Percentiles rank a stretch among this genome's conserved stretches.
These are phyloP conservation scores for Striga hermonthica DNA, from an alignment of 305 asterid genomes.

Conservation along the genomic window DNA sequence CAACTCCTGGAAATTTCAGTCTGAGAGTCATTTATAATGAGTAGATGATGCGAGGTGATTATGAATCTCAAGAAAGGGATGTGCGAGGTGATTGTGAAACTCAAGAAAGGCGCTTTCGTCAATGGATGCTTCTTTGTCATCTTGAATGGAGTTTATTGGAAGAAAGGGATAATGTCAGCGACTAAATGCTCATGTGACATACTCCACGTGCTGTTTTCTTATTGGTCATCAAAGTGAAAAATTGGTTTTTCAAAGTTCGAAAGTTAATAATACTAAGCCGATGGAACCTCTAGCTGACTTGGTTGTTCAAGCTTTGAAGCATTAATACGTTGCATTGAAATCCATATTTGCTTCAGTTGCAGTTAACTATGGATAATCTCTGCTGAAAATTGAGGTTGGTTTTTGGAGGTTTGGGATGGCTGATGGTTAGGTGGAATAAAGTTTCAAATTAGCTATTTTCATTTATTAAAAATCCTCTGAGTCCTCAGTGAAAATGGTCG, in stretches of 20 bases:
- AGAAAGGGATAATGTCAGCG: background rate
- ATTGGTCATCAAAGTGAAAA: constrained; percentile 13
- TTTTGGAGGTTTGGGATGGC: constrained; percentile 22
- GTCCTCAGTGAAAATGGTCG: background rate
- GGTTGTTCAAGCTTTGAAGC: background rate
- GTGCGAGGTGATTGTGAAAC: constrained; percentile 14
- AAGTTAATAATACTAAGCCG: constrained; percentile 1
- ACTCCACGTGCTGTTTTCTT: constrained; percentile 9
- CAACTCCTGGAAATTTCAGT: too few species aligned
- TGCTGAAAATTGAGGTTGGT: background rate
- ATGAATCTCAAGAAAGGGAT: constrained; percentile 1
- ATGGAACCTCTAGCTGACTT: constrained; percentile 1
- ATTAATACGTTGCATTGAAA: background rate
- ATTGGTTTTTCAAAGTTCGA: background rate
- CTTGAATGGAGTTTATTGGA: constrained; percentile 21
- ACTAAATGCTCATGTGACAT: constrained; percentile 3
- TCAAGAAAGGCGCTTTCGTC: background rate
- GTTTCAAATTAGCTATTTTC: background rate
- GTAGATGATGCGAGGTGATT: constrained; percentile 12
- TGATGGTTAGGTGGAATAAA: constrained; percentile 5
- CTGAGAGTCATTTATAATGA: background rate
- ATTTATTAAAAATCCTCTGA: constrained; percentile 3
- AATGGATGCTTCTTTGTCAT: constrained; percentile 8
- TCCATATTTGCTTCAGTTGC: constrained; percentile 22
- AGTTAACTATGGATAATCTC: constrained; percentile 4